Evolutionary conservation across 768 basidiomycete genomes (phyloP), one percentile per base, ranked within the genome.

Genomic region (Termitomyces titanicus): DNA sequence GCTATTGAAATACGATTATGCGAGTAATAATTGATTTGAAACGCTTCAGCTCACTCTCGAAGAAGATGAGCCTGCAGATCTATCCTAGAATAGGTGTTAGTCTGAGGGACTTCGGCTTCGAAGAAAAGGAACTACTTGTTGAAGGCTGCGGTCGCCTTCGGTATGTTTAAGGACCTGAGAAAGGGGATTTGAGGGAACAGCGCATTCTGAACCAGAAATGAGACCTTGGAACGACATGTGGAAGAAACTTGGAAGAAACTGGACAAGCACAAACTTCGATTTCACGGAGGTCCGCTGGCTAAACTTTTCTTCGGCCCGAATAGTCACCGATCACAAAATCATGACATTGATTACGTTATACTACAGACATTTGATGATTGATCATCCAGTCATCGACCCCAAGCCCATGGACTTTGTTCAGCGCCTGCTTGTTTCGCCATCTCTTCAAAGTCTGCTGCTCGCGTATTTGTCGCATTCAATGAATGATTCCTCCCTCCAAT

Each of bases 121-220:
- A 24, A 38, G 5, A 38, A 20, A 44, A 35, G 35, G n/a, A 70
- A 79, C 55, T 62, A 91, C 93, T 75, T 91, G 86, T 64, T 95
- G 93, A 27, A 96, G 68, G 68, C 91, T 94, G 53, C 88, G 84
- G 72, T 97, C 94, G 1, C 84, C 85, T 55, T 94, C 92, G 9
- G 92, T 84, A 64, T 96, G 89, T 68, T 97, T 96, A 50, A 94
- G 78, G 24, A 98, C 87, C 62, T 92, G 88, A 2, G 90, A 84
- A 24, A 98, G 76, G 2, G 95, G 94, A 67, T 97, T 98, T 47
- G 87, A 78, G 1, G 86, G 76, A 38, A 85, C 81, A 12, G 88
- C 89, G 70, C 94, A 97, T 72, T 98, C 96, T 42, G 93, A 81
- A 54, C 93, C 94, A 55, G 92, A 93, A 57, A 94, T 82, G 38